Evolutionary conservation across 2,329 filamentous ascomycete species (phyloP), one percentile per base, ranked within the genome.

Genomic region (Phoma sp.): DNA sequence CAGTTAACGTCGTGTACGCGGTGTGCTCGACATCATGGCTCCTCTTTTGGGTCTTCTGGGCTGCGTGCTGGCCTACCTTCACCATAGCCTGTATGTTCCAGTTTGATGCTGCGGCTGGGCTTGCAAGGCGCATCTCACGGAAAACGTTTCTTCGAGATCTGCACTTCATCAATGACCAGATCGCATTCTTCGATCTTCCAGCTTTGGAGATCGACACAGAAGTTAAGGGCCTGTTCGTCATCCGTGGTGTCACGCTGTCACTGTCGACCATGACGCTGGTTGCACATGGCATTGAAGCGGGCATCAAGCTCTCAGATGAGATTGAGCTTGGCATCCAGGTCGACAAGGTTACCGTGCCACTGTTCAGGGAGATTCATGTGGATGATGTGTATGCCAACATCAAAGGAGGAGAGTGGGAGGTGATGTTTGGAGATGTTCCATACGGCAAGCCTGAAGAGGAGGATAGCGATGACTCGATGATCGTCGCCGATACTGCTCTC

Each of bases 141-240:
- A 67, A 63, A 18, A 63, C 65, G 0, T 68, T 82, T 9, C 67
- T 78, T 23, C 65, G 76, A 38, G 69, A 78, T 30, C 60, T 81
- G 18, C 79, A 82, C 51, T 83, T 83, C 60, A 79, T 81, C 56
- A 77, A 78, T 39, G 81, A 84, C 53, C 79, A 78, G 53, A 74
- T 84, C 49, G 80, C 79, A 3, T 69, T 80, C 46, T 81, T 81
- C 57, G 74, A 80, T 43, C 62, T 81, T 6, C 80, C 82, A 0
- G 81, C 81, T 1, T 64, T 84, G 46, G 81, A 84, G 60, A 83
- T 84, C 36, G 82, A 84, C 59, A 81, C 78, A 0, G 79, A 82
- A 21, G 79, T 83, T 12, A 76, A 81, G 57, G 82, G 82, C 0
- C 67, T 84, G 15, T 77, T 84, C 61, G 80, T 82, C 6, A 73